Base-by-base conservation (phyloP, 345 rosid genomes). In the Melaleuca quinquenervia region DNA sequence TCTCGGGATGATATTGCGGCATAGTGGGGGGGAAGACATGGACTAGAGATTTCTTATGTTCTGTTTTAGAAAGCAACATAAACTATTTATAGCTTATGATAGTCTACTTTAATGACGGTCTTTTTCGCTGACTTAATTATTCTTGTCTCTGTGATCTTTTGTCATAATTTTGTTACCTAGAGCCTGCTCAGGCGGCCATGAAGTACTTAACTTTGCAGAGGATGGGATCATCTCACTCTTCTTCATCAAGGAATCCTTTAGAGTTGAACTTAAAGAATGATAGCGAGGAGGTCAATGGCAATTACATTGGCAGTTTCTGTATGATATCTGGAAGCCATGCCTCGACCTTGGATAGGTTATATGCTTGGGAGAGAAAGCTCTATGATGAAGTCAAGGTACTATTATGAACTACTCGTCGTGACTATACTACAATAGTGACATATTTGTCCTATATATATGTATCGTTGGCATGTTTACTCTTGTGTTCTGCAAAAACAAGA, bases 301-400 rank as follows among this genome's bases (percentile, higher is more conserved):
- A 88, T 92, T 88, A 92, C 89, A 91, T 95, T 84, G 93, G 94
- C 53, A 93, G 91, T 88, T 89, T 91, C 75, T 89, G 96, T 89
- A 94, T 96, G 99, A 92, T 91, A 88, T 95, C 99, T 24, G 98
- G 99, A 60, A 97, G 99, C 90, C 99, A 97, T 86, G 98, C 95
- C 58, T 97, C 99, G 22, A 96, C 99, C n/a, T 89, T 97, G 89
- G 98, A 97, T 90, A 94, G 99, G 88, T 90, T 97, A 29, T 96
- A 91, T 90, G 99, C 99, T 14, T 97, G 99, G 99, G 99, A 97
- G 94, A 91, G 94, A 88, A 97, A 97, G 89, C 99, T 97, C 89
- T 93, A 93, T 78, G 99, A 97, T 84, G 99, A 97, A 97, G 98
- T 97, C 50, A 97, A 95, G 98, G 99, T 97, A 92, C 75, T 85